Percentiles rank a stretch among this genome's conserved stretches.
These are phyloP conservation scores for Termitomyces sp. DNA, from an alignment of 768 basidiomycete genomes.

Conservation along the genomic window DNA sequence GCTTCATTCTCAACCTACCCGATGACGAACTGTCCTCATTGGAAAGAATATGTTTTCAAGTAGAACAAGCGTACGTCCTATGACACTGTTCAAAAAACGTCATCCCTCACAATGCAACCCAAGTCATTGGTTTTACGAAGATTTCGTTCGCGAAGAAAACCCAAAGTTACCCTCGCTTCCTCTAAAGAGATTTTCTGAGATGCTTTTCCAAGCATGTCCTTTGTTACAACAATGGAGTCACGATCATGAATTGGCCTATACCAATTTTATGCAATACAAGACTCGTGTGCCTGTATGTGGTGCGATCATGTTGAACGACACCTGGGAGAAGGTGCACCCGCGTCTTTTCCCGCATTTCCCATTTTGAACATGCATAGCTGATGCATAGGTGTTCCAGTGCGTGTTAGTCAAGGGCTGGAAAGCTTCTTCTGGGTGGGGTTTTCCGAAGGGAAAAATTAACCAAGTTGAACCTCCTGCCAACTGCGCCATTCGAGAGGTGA, in stretches of 20 bases:
- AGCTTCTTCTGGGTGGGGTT: conserved; percentile 95
- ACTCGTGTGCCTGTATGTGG: conserved; percentile 96
- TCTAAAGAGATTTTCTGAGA: conserved; percentile 90
- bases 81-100: conserved; percentile 5
- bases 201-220: conserved; percentile 84
- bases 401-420: conserved; percentile 99
- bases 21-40: conserved; percentile 86
- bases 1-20: conserved; percentile 95
- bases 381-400: conserved; percentile 48
- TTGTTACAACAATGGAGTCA: conserved; percentile 77
- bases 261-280: conserved; percentile 94
- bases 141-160: conserved; percentile 92
- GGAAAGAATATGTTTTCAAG: conserved; percentile 96
- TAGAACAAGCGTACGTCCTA: conserved; percentile 90
- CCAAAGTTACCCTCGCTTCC: conserved; percentile 81
- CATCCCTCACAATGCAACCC: conserved; percentile 9
- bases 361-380: conserved; percentile 5
- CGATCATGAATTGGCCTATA: conserved; percentile 83
- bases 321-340: conserved; percentile 83
- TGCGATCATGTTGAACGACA: conserved; percentile 89
- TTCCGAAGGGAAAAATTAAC: conserved; percentile 99
- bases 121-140: conserved; percentile 99
- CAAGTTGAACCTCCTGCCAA: conserved; percentile 77
- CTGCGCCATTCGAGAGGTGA: conserved; percentile 91
- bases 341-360: not conserved